Base-by-base conservation (phyloP, 192 early-diverging fungal genomes). In the Mortierella claussenii region DNA sequence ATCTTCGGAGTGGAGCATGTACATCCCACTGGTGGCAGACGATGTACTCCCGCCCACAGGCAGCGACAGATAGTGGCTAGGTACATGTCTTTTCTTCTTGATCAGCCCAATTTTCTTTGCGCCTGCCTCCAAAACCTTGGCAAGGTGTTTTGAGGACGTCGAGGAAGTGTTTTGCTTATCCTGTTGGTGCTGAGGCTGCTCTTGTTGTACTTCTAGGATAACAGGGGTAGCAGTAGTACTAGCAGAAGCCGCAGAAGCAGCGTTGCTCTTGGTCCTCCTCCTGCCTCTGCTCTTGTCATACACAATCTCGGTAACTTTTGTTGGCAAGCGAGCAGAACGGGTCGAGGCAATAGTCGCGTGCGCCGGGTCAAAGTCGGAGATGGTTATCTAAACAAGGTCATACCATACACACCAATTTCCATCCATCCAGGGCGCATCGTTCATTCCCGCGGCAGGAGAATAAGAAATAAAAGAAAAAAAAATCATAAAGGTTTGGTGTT, bases 1-100 rank as follows among this genome's bases (percentile, higher is more conserved):
- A 30, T 76, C 71, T 24, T 67, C 71, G 7, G 71, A 76, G 27
- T 66, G 64, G 44, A 76, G 23, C 50, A 40, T 47, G n/a, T 65
- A 65, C 48, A 60, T 46, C 11, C 61, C 70, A 30, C 27, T 60
- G 13, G 55, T 50, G 7, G 45, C 50, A 1, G 40, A 33, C 3
- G 27, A 48, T 9, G 70, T 47, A 7, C 30, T n/a, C 1, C 62
- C 71, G 8, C 71, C 71, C 0, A 61, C 52, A 0, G 71, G 71
- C 36, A 76, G 30, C 13, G 71, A 76, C 0, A 76, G 28, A 20
- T 76, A 76, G 30, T 76, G 64, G 21, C 23, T 49, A 12, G 70
- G 56, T 20, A 54, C 4, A 1, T 59, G 20, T 27, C 36, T 43
- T n/a, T 63, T 71, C 34, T 64, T 73, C 30, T 64, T 64, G 12